These are phyloP conservation scores for Agaricus subrufescens DNA, from an alignment of 768 basidiomycete genomes.

Conservation along the genomic window DNA sequence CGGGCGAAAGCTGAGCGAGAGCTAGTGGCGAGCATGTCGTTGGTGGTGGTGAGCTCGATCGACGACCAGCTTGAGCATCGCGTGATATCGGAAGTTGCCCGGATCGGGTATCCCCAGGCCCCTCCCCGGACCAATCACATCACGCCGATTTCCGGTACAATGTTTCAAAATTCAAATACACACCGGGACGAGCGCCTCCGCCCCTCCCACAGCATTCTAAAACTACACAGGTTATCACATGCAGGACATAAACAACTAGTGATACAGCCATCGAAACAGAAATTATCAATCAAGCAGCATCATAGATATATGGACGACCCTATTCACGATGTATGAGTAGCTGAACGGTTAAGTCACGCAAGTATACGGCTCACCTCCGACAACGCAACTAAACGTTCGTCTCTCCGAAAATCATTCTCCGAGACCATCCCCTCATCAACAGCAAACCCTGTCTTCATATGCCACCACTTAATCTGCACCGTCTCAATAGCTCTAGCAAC, in stretches of 20 bases:
- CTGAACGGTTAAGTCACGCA: neutral
- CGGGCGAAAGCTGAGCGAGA: slow-evolving; percentile 3
- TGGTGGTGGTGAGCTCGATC: slow-evolving; percentile 12
- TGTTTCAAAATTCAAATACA: neutral
- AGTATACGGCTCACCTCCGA: neutral
- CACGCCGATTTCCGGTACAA: slow-evolving; percentile 6
- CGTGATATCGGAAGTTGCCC: slow-evolving; percentile 18
- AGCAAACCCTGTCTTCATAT: neutral
- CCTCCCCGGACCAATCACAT: slow-evolving; percentile 17
- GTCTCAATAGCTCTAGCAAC: neutral
- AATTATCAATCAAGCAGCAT: neutral
- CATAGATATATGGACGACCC: slow-evolving; percentile 7
- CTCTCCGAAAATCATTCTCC: slow-evolving; percentile 7
- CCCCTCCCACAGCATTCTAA: no score
- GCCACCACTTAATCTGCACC: slow-evolving; percentile 8
- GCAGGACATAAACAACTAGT: no score
- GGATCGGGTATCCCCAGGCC: neutral
- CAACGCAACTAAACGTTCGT: slow-evolving; percentile 4
- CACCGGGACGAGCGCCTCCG: neutral
- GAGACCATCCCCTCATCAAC: neutral
- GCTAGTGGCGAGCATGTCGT: slow-evolving; percentile 9
- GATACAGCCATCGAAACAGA: no score
- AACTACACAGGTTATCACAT: no score
- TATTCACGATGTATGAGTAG: neutral
- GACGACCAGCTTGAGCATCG: slow-evolving; percentile 7